Conservation (phyloP, 495 filamentous ascomycete genomes). For the Tuber umbilicatum region DNA sequence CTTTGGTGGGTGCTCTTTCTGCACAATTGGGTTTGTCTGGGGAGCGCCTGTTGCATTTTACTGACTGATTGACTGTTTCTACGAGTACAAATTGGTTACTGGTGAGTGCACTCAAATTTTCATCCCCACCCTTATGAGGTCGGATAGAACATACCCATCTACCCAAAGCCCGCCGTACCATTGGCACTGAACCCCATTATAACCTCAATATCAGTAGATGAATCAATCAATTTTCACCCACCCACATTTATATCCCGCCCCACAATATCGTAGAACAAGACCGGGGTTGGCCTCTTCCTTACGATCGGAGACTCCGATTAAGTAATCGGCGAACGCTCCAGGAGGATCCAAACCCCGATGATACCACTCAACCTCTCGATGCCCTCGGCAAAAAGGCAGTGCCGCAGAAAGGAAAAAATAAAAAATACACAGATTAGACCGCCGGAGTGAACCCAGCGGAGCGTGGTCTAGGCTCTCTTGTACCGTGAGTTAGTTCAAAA, state of each 20-base stretch:
- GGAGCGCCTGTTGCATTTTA: background rate
- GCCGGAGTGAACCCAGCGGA: background rate
- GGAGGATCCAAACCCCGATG: background rate
- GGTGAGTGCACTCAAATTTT: background rate
- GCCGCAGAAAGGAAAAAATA: background rate
- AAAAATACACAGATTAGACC: background rate
- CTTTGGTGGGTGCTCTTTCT: background rate
- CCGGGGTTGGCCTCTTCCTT: background rate
- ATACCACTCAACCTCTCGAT: background rate
- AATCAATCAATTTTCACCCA: background rate
- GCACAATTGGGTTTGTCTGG: background rate
- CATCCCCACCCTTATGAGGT: background rate
- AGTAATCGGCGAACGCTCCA: background rate
- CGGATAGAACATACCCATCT: background rate
- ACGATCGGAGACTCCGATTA: conserved; percentile 1
- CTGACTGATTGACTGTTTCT: background rate
- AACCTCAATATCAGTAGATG: background rate
- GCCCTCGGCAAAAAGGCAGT: background rate
- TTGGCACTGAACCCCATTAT: background rate
- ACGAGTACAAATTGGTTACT: background rate
- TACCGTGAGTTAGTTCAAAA: background rate
- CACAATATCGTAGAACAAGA: background rate
- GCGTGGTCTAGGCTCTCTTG: background rate
- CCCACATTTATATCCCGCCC: background rate
- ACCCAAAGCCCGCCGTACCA: background rate